These are phyloP conservation scores for Sclerotinia minor DNA, from an alignment of 2,329 filamentous ascomycete species.

Conservation along the genomic window DNA sequence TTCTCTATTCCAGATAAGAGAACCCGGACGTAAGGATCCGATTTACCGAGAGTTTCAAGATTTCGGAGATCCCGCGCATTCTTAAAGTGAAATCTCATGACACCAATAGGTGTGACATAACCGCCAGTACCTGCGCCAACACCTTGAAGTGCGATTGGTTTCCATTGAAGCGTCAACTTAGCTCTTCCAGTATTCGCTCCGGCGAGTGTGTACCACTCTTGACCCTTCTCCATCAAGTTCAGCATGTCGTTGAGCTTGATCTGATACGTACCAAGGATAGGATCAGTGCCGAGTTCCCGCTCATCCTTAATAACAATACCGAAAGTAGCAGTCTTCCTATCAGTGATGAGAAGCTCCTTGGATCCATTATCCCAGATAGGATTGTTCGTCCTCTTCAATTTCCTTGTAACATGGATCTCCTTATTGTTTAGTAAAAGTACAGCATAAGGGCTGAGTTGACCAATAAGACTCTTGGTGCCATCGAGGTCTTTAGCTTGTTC, in stretches of 20 bases:
- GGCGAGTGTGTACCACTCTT: constrained; percentile 92
- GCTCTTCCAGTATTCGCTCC: constrained; percentile 79
- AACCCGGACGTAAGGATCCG: constrained; percentile 89
- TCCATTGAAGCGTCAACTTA: constrained; percentile 93
- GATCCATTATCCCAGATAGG: constrained; percentile 92
- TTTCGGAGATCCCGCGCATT: constrained; percentile 82
- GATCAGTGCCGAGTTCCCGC: constrained; percentile 79
- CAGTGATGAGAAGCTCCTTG: constrained; percentile 93
- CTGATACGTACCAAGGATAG: constrained; percentile 86
- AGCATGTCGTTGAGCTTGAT: constrained; percentile 95
- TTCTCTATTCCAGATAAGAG: constrained; percentile 88
- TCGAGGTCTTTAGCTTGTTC: constrained; percentile 97
- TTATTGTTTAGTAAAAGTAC: constrained; percentile 87
- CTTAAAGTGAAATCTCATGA: constrained; percentile 91
- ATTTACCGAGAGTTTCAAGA: constrained; percentile 93
- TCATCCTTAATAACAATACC: constrained; percentile 96
- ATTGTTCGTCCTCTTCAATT: constrained; percentile 95
- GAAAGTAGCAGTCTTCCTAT: constrained; percentile 85
- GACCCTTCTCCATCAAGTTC: constrained; percentile 84
- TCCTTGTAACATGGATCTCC: constrained; percentile 84
- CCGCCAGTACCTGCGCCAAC: constrained; percentile 75
- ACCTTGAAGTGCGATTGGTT: constrained; percentile 84
- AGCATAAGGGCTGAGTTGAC: constrained; percentile 88
- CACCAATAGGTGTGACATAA: constrained; percentile 90
- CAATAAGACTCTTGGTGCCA: constrained; percentile 86